Evolutionary conservation across 495 filamentous ascomycete genomes (phyloP), one percentile per base, ranked within the genome.

Genomic region (Aspergillus wentii): DNA sequence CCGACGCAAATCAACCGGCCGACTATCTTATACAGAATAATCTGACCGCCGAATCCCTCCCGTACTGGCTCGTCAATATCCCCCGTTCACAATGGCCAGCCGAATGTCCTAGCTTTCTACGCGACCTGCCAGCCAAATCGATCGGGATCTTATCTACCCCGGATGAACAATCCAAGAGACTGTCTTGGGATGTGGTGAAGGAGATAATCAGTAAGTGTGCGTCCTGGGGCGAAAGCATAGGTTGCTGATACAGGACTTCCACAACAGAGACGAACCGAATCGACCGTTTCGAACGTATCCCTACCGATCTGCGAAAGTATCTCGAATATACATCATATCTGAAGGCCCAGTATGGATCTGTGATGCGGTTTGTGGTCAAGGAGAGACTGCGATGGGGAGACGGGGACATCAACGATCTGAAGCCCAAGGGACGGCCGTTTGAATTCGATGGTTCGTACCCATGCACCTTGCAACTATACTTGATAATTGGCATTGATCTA

Each of bases 21-120:
- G 38, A 31, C 11, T 48, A 46, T 25, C 11, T 46, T 10, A 29
- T 44, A 10, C 33, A 40, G 1, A 38, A 33, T 15, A 30, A 19
- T 14, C 17, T 45, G 17, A 23, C 33, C 8, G 10, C 40, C n/a
- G 38, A 56, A 26, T 38, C 40, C 17, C 52, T 82, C 13, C 83
- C 85, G 1, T 94, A 82, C 67, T 94, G 86, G 86, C 77, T 85
- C 28, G 70, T 86, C 46, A 94, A 95, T 56, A 60, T 92, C 11
- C 82, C 84, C 3, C 64, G 56, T 13, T 48, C 64, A 16, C 56
- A 79, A 46, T 74, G 84, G 61, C 75, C 79, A 4, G 48, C 56
- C 10, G 66, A 75, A 19, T 94, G 88, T 49, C 88, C 88, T 0
- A 68, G 69, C 18, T 91, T 77, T 57, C 74, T 95, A 27, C 52